Percentiles rank a stretch among this genome's conserved stretches.
phyloP scores from a whole-genome alignment of 148 eudicot species.

The Euryodendron excelsum region DNA sequence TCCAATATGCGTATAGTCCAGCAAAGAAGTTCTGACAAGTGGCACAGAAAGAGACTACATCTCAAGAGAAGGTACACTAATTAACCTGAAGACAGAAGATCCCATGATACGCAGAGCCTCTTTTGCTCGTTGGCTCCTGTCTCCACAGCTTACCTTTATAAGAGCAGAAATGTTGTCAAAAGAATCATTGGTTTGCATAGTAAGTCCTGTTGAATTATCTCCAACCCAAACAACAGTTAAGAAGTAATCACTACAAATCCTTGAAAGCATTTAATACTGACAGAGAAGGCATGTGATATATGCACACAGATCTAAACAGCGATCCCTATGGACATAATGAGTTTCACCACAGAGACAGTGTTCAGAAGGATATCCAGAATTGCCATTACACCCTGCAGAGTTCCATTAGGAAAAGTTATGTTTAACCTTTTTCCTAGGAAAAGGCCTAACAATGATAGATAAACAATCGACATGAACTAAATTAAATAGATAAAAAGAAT shows the following conservation, averaged over 20 bases:
- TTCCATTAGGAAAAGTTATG: not conserved
- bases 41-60: not conserved
- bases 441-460: not conserved
- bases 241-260: not conserved
- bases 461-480: constrained; percentile 1
- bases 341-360: constrained; percentile 97
- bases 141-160: constrained; percentile 50
- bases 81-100: constrained; percentile 71
- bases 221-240: not conserved
- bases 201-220: not conserved
- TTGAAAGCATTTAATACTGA: constrained; percentile 23
- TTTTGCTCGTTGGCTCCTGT: constrained; percentile 42
- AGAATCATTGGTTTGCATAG: not conserved
- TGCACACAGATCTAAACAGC: constrained; percentile 99
- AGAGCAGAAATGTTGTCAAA: constrained; percentile 1
- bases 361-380: constrained; percentile 86
- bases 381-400: constrained; percentile 95
- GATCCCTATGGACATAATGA: constrained; percentile 97
- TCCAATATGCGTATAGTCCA: not conserved
- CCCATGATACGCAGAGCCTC: constrained; percentile 70
- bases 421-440: not conserved
- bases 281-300: constrained; percentile 97
- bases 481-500: not conserved
- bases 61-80: not conserved
- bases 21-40: too few species aligned